Evolutionary conservation across 2,329 filamentous ascomycete species (phyloP), one percentile per base, ranked within the genome.

Genomic region (Colletotrichum plurivorum): DNA sequence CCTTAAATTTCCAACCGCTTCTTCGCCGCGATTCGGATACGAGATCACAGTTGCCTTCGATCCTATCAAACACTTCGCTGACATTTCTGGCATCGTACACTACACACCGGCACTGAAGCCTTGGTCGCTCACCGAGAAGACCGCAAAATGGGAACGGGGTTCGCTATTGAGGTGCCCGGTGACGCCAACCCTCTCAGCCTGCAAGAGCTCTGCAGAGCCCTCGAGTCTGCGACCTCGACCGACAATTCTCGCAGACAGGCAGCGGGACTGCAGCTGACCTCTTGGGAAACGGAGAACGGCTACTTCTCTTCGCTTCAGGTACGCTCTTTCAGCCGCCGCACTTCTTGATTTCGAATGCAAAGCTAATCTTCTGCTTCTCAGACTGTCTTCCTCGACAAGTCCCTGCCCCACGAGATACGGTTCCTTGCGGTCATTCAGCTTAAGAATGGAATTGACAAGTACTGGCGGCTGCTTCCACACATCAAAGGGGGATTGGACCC

Each of bases 401-500:
- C 90, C 2, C 84, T 97, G 1, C 93, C 94, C 1, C 82, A 89
- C 67, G 91, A 97, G 75, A 88, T 95, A 61, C 93, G 96, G 70
- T 94, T 97, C 76, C 90, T 98, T 12, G 93, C 95, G 63, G 90
- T 98, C 67, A 97, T 98, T 73, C 93, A 97, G 78, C 87, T 99
- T 62, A 98, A 98, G 79, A 98, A 98, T 79, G 96, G 95, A 63
- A 95, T 98, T 80, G 95, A 98, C 78, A 94, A 92, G 78, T 94
- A 94, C 80, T 99, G 96, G 96, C 89, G 96, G 15, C 73, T 82
- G n/a, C 77, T 94, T 87, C 77, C 82, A 41, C 73, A 81, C 66
- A 58, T 78, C 31, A 85, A 84, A 77, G 93, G 93, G 41, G 90
- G 93, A 57, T 88, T 92, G 65, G 90, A 91, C 77, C 88, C 89